Conservation (phyloP, 352 stramenopile species). For the Elongisporangium senticosum region DNA sequence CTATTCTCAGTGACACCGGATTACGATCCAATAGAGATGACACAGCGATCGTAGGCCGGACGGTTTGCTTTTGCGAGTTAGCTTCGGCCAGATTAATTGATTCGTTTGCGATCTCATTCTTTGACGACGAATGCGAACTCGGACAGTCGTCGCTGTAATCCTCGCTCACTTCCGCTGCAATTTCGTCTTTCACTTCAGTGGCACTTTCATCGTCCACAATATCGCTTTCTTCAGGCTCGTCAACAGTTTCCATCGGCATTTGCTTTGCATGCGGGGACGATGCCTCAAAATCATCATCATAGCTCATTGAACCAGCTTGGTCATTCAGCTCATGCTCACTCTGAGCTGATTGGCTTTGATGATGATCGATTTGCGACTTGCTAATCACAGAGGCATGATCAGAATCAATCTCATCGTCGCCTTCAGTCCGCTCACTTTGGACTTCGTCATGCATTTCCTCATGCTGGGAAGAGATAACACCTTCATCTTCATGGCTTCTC, state of each 20-base stretch:
- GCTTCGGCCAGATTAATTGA: neutral
- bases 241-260: neutral
- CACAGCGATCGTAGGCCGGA: too few relatives aligned
- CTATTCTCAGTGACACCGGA: neutral
- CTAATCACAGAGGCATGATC: neutral
- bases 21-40: neutral
- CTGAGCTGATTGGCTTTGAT: neutral
- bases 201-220: neutral
- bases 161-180: neutral
- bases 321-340: neutral
- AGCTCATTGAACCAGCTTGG: constrained; percentile 10
- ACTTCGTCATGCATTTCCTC: constrained; percentile 3
- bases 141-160: neutral
- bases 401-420: neutral
- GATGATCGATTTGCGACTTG: neutral
- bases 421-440: neutral
- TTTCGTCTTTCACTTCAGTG: neutral
- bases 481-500: neutral
- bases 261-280: constrained; percentile 12
- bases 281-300: constrained; percentile 45
- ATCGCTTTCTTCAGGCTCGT: constrained; percentile 1
- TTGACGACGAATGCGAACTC: neutral
- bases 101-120: neutral
- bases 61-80: neutral
- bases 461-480: neutral